Evolutionary conservation across 176 grass and related monocot genomes (phyloP).

Genomic region (Guadua angustifolia): DNA sequence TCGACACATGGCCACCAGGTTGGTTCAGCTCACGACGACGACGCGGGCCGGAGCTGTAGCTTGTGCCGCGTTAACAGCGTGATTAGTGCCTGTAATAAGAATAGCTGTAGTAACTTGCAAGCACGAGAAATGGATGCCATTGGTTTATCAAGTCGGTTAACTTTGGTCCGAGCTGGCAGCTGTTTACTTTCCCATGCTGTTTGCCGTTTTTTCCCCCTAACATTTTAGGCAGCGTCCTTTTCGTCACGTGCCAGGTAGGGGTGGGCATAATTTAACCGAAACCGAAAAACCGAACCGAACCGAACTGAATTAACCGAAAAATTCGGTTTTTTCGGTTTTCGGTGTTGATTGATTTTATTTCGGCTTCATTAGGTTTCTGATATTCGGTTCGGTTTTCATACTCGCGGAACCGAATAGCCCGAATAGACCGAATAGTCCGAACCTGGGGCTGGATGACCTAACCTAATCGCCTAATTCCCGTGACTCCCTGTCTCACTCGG

Average conservation of each 20-base stretch:
- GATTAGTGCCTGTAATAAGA: background rate
- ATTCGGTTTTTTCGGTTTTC: too few species aligned
- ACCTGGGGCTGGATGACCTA: too few species aligned
- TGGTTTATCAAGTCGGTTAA: background rate
- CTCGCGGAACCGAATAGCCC: too few species aligned
- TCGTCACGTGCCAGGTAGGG: conserved; percentile 33
- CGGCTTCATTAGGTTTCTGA: too few species aligned
- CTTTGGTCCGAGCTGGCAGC: conserved; percentile 27
- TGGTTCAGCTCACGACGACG: background rate
- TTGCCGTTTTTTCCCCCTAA: background rate
- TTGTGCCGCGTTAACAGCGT: background rate
- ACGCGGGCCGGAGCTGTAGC: background rate
- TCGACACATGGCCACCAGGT: background rate
- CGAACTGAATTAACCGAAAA: too few species aligned
- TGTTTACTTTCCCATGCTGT: conserved; percentile 1
- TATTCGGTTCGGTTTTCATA: too few species aligned
- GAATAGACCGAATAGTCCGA: too few species aligned
- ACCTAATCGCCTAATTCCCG: too few species aligned
- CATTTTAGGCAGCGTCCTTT: conserved; percentile 22
- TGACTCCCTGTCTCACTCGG: too few species aligned
- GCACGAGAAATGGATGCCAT: background rate
- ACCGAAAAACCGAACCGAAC: too few species aligned
- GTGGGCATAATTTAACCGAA: too few species aligned
- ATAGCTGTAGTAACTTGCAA: background rate
- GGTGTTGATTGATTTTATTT: too few species aligned